Conservation (phyloP, 768 basidiomycete species). For the Boletus reticuloceps region DNA sequence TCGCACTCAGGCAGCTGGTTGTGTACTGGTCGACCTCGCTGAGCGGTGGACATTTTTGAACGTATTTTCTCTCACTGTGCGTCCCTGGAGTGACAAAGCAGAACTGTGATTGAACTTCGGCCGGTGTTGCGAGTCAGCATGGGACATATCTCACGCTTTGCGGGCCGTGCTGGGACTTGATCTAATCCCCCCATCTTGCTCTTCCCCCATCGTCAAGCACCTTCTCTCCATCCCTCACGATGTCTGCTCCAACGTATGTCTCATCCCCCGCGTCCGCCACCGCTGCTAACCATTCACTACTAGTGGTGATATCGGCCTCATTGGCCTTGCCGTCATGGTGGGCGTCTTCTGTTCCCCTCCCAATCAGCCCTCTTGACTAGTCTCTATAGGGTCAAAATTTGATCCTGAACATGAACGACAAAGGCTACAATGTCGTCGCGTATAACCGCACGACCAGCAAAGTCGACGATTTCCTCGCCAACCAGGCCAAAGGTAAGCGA, state of each 20-base stretch:
- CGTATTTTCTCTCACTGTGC: constrained; percentile 9
- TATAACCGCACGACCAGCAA: constrained; percentile 98
- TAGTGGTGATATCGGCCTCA: constrained; percentile 97
- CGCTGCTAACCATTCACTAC: constrained; percentile 17
- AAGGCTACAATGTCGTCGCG: constrained; percentile 95
- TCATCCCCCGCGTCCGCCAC: constrained; percentile 5
- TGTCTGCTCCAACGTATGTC: constrained; percentile 52
- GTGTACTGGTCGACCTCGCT: not conserved
- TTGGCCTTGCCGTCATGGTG: constrained; percentile 99
- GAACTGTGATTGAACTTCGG: not conserved
- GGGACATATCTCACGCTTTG: constrained; percentile 18
- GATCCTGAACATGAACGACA: constrained; percentile 99
- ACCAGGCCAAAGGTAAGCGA: constrained; percentile 92
- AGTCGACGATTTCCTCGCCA: constrained; percentile 91
- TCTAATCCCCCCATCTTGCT: constrained; percentile 33
- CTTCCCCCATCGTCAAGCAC: constrained; percentile 27
- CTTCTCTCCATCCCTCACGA: constrained; percentile 29
- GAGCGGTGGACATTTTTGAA: not conserved
- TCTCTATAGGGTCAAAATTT: constrained; percentile 83
- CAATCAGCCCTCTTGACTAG: constrained; percentile 7
- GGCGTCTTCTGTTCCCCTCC: constrained; percentile 20
- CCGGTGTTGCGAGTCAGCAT: not conserved
- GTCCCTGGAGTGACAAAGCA: constrained; percentile 1
- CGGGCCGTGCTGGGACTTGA: constrained; percentile 1
- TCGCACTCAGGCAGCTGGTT: not conserved